Percentiles rank a stretch among this genome's conserved stretches.
These are phyloP conservation scores for Coemansia sp. DNA, from an alignment of 192 early-diverging fungal species.

Conservation along the genomic window DNA sequence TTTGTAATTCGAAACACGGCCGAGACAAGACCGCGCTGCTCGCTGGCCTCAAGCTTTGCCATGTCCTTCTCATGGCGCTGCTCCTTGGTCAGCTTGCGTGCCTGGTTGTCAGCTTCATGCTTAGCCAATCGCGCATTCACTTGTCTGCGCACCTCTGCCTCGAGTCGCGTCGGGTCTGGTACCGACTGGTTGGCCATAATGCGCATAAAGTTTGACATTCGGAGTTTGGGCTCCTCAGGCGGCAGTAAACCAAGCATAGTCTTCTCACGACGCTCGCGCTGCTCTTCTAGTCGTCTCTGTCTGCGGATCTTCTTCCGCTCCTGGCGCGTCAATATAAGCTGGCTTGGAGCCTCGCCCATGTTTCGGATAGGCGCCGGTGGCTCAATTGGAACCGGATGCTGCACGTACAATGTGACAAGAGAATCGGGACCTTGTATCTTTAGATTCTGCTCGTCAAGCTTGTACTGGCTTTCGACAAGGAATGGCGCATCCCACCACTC, in stretches of 20 bases:
- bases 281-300: constrained; percentile 77
- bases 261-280: constrained; percentile 93
- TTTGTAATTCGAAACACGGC: constrained; percentile 76
- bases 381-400: constrained; percentile 35
- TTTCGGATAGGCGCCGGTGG: constrained; percentile 30
- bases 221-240: constrained; percentile 89
- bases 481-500: constrained; percentile 99
- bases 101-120: constrained; percentile 82
- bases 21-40: constrained; percentile 66
- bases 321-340: constrained; percentile 50
- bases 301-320: constrained; percentile 93
- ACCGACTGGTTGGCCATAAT: constrained; percentile 94
- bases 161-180: constrained; percentile 92
- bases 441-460: constrained; percentile 48
- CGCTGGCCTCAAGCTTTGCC: constrained; percentile 73
- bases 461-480: constrained; percentile 69
- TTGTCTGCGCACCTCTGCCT: constrained; percentile 86
- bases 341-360: constrained; percentile 19
- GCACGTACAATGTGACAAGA: constrained; percentile 38
- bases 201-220: constrained; percentile 90
- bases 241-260: constrained; percentile 89
- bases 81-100: constrained; percentile 84
- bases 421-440: constrained; percentile 58
- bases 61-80: constrained; percentile 75
- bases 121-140: constrained; percentile 73